Evolutionary conservation across 192 early-diverging fungal species (phyloP), one percentile per base, ranked within the genome.

Genomic region (Martensiomyces pterosporus): DNA sequence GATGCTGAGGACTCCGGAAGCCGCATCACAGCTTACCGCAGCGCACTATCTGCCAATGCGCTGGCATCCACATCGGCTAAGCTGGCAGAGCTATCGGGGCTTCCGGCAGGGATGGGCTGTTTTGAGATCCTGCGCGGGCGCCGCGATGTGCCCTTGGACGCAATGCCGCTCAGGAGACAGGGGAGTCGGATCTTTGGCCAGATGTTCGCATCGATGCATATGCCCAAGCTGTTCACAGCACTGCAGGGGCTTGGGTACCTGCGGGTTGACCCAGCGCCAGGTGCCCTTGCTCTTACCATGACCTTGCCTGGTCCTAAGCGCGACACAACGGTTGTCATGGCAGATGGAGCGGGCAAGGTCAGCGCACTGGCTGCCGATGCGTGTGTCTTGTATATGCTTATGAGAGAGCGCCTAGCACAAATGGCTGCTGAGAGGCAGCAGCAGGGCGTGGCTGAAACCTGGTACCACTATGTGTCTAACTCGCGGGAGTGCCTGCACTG

Each of bases 381-480:
- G 2, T 49, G 36, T 17, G 9, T 32, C 29, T 12, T 49, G 34
- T 49, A 33, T 26, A 29, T 32, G 47, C 36, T 25, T 13, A 38
- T 49, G 47, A 15, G 47, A 13, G 35, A 19, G 19, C 3, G 32
- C 3, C 16, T n/a, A 5, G n/a, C n/a, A n/a, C n/a, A n/a, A n/a
- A n/a, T n/a, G n/a, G n/a, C n/a, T n/a, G n/a, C n/a, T n/a, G n/a
- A n/a, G n/a, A n/a, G n/a, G n/a, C n/a, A n/a, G n/a, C n/a, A n/a
- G n/a, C n/a, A n/a, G n/a, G n/a, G n/a, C n/a, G 9, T 15, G 9
- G 22, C 10, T 22, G 35, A 24, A 4, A 24, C 32, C 14, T 49
- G 47, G 47, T 38, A 24, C 23, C 47, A 49, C 17, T 35, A 33
- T 38, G 47, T 49, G 17, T 36, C 47, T 3, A 24, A 49, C 24